Conservation (phyloP, 345 rosid genomes). For the Psidium guajava region DNA sequence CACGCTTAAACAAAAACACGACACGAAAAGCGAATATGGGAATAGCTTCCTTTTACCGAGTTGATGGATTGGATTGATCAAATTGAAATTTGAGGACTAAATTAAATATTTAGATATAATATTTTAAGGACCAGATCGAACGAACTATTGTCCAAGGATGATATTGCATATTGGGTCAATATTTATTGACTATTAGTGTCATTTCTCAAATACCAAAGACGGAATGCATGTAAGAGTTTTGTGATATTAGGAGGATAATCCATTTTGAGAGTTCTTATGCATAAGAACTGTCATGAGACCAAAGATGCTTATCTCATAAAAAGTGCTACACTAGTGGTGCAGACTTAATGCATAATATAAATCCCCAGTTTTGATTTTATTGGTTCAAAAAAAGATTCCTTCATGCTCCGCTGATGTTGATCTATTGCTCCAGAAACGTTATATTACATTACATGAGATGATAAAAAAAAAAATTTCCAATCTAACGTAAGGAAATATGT, state of each 20-base stretch:
- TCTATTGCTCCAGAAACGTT: neutral
- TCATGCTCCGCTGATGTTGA: neutral
- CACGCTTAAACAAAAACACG: neutral
- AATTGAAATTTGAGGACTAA: too few species aligned
- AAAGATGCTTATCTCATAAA: neutral
- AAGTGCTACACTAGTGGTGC: neutral
- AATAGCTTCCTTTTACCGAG: neutral
- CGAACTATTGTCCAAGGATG: too few species aligned
- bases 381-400: neutral
- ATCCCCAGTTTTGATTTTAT: neutral
- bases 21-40: neutral
- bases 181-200: too few species aligned
- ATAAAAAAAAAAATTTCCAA: too few species aligned
- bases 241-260: neutral
- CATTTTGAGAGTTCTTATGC: too few species aligned
- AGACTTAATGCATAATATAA: neutral
- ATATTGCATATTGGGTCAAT: too few species aligned
- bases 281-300: neutral
- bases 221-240: neutral
- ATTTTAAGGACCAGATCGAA: too few species aligned
- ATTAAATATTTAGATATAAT: too few species aligned
- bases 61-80: neutral
- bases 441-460: neutral
- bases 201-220: too few species aligned
- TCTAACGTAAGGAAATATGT: neutral